Evolutionary conservation across 2,329 filamentous ascomycete genomes (phyloP), one percentile per base, ranked within the genome.

Genomic region (Dothideomycetes sp.): DNA sequence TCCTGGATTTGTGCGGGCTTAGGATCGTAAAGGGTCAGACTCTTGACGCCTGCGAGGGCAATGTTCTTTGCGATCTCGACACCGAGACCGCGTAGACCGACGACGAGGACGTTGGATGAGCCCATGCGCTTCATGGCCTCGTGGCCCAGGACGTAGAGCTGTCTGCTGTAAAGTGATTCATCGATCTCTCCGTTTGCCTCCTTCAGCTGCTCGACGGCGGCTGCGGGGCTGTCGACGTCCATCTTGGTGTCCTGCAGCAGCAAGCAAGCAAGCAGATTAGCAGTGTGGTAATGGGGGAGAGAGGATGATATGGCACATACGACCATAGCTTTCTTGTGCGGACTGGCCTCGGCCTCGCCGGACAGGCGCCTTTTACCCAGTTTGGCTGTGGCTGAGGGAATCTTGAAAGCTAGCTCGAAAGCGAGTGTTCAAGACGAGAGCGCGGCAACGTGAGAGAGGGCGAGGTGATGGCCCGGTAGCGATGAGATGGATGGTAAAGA

Each of bases 31-130:
- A 98, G 75, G 2, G 89, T 91, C 52, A 98, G 69, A 58, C 88
- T 95, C 74, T 98, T 98, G 66, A 98, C 91, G 61, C 91, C 91
- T 53, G 91, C 91, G 53, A 98, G 80, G 45, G 91, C 91, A 57
- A 98, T 86, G 58, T 98, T 98, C 75, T 98, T 98, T 57, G 91
- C 89, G 54, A 98, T 91, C 67, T 98, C 91, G 42, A 95, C 89
- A 69, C 91, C 91, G 28, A 98, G 76, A 37, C 91, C 91, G 63
- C 91, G 89, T 51, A 96, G 70, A 49, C 91, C 91, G 47, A 89
- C 83, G 43, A 98, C 74, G 39, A 98, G 82, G 45, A 98, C 77
- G 59, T 96, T 93, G 41, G 91, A 96, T 47, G 87, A 84, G 57
- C 88, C 78, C 91, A 98, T 98, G 57, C 91, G 87, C 74, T 94